Percentiles rank a stretch among this genome's conserved stretches.
phyloP scores from a whole-genome alignment of 1,139 yeast species.

The Saccharomyces hybrid region DNA sequence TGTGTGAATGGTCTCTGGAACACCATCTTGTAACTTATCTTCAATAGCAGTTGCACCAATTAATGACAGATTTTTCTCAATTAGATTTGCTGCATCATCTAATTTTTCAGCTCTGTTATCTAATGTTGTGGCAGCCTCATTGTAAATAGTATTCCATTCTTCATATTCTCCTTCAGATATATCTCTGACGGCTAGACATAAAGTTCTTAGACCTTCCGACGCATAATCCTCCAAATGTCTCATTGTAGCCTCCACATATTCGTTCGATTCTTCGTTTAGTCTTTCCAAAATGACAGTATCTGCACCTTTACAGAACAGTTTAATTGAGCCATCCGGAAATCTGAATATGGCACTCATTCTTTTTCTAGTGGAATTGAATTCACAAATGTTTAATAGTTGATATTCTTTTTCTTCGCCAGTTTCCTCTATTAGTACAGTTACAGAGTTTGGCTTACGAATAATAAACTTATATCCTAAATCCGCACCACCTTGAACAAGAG shows the following conservation, averaged over 20 bases:
- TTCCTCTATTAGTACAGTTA: slow-evolving; percentile 50
- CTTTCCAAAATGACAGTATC: slow-evolving; percentile 93
- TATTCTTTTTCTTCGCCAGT: slow-evolving; percentile 47
- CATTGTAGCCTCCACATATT: slow-evolving; percentile 72
- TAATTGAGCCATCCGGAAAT: slow-evolving; percentile 87
- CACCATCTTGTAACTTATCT: slow-evolving; percentile 96
- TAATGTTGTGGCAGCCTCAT: slow-evolving; percentile 77
- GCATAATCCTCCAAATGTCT: slow-evolving; percentile 95
- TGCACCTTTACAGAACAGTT: slow-evolving; percentile 94
- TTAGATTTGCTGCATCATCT: slow-evolving; percentile 78
- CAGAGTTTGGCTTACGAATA: slow-evolving; percentile 78
- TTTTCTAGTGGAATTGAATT: slow-evolving; percentile 93
- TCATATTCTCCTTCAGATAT: slow-evolving; percentile 72
- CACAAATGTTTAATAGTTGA: slow-evolving; percentile 84
- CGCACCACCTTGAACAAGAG: slow-evolving; percentile 95
- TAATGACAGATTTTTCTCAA: slow-evolving; percentile 71
- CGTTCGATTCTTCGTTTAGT: slow-evolving; percentile 60
- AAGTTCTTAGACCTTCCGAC: slow-evolving; percentile 87
- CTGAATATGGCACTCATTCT: slow-evolving; percentile 95
- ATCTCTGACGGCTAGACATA: slow-evolving; percentile 84
- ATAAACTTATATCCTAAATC: slow-evolving; percentile 75
- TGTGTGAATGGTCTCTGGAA: slow-evolving; percentile 93
- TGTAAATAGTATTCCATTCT: slow-evolving; percentile 52
- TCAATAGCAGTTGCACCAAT: slow-evolving; percentile 98
- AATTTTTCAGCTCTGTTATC: slow-evolving; percentile 66